phyloP scores from a whole-genome alignment of 1,284 basidiomycete genomes.

The Pulveroboletus sp. region DNA sequence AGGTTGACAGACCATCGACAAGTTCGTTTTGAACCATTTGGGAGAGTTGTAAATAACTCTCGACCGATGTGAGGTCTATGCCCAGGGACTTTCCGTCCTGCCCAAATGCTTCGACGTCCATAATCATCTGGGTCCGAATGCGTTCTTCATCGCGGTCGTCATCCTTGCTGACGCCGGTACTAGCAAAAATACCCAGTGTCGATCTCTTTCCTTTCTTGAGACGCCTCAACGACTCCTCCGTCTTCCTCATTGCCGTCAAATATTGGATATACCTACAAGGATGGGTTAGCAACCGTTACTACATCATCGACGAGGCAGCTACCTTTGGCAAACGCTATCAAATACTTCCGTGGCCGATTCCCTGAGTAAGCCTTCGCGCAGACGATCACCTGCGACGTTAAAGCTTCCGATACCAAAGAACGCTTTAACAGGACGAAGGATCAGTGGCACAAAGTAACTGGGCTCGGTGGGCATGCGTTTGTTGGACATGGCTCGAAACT shows the following conservation, averaged over 20 bases:
- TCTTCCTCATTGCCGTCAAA: constrained; percentile 83
- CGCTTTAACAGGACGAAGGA: constrained; percentile 79
- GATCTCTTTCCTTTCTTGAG: constrained; percentile 85
- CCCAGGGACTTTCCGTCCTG: constrained; percentile 73
- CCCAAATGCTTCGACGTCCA: constrained; percentile 83
- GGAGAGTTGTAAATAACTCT: constrained; percentile 57
- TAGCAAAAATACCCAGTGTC: constrained; percentile 77
- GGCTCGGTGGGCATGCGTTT: constrained; percentile 71
- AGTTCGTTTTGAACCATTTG: constrained; percentile 56
- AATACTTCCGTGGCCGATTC: constrained; percentile 69
- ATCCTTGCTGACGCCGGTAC: constrained; percentile 46
- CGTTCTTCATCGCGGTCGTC: constrained; percentile 78
- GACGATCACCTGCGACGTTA: constrained; percentile 54
- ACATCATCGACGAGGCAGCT: constrained; percentile 13
- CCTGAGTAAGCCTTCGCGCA: constrained; percentile 57
- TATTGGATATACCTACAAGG: constrained; percentile 63
- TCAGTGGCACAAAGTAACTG: constrained; percentile 81
- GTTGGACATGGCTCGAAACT: constrained; percentile 81
- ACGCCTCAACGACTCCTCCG: constrained; percentile 82
- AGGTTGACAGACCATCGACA: constrained; percentile 35
- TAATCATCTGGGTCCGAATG: constrained; percentile 82
- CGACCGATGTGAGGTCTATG: constrained; percentile 57
- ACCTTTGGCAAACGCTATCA: constrained; percentile 74
- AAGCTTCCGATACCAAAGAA: constrained; percentile 69
- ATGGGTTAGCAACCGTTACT: constrained; percentile 1